Percentiles rank a stretch among this genome's conserved stretches.
Conservation (phyloP, 169 alveolate species). For the Babesia ovata region DNA sequence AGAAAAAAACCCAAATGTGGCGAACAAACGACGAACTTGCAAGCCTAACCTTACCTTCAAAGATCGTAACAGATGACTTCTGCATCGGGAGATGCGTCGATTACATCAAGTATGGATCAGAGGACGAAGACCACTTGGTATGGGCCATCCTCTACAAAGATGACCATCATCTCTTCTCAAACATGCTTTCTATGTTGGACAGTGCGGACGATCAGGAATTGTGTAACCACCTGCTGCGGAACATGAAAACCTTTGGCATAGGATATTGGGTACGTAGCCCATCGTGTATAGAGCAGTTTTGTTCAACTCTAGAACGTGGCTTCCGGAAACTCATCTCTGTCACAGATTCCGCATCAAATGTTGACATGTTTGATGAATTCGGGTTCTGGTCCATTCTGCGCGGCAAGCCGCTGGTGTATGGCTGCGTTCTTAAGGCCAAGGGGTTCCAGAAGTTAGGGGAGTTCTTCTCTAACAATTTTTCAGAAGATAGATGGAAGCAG, state of each 20-base stretch:
- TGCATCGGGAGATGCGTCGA: constrained; percentile 37
- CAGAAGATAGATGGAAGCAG: constrained; percentile 39
- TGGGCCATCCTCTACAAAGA: constrained; percentile 57
- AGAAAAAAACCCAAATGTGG: neutral
- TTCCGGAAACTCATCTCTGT: constrained; percentile 35
- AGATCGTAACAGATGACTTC: constrained; percentile 15
- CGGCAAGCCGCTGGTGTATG: constrained; percentile 48
- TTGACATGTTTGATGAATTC: constrained; percentile 59
- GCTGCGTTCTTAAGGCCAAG: constrained; percentile 52
- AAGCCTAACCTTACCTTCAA: constrained; percentile 15
- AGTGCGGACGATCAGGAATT: constrained; percentile 19
- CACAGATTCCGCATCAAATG: constrained; percentile 20
- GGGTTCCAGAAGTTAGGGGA: constrained; percentile 46
- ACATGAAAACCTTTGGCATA: constrained; percentile 41
- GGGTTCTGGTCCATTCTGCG: constrained; percentile 64
- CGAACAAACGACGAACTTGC: constrained; percentile 21
- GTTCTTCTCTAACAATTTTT: constrained; percentile 54
- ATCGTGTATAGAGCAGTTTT: constrained; percentile 21
- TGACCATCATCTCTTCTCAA: constrained; percentile 40
- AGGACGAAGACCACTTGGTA: constrained; percentile 39
- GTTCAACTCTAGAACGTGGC: constrained; percentile 33
- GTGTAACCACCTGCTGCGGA: constrained; percentile 8
- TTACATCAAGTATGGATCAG: constrained; percentile 15
- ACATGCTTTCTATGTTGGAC: constrained; percentile 10
- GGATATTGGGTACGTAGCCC: constrained; percentile 58